Evolutionary conservation across 2,329 filamentous ascomycete species (phyloP).

Genomic region (Hypomyces rosellus): DNA sequence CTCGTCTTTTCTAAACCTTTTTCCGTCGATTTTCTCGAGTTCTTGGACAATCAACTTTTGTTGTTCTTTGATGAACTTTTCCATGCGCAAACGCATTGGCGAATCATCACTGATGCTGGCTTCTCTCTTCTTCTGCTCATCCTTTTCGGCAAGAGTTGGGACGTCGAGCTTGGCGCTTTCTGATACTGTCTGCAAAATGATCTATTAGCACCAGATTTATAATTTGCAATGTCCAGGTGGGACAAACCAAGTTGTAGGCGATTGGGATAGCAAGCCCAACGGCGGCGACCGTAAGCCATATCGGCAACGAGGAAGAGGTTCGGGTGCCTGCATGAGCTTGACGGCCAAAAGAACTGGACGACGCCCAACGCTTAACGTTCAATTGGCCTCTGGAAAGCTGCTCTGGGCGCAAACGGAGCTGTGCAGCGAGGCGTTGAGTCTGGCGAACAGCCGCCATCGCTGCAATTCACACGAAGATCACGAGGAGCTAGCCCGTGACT

Average conservation of each 20-base stretch:
- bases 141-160: constrained; percentile 75
- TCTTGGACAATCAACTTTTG: constrained; percentile 81
- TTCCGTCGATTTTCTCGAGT: constrained; percentile 77
- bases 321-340: constrained; percentile 15
- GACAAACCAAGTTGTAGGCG: constrained; percentile 53
- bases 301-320: constrained; percentile 14
- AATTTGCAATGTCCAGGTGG: background rate
- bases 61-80: constrained; percentile 89
- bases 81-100: constrained; percentile 97
- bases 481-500: background rate
- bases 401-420: constrained; percentile 21
- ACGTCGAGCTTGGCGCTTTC: constrained; percentile 48
- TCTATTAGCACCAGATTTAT: constrained; percentile 3
- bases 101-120: constrained; percentile 61
- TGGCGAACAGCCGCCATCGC: constrained; percentile 27
- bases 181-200: constrained; percentile 31
- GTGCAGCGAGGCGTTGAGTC: constrained; percentile 24
- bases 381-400: constrained; percentile 22
- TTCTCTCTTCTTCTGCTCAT: constrained; percentile 74
- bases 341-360: constrained; percentile 19
- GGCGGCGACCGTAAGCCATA: constrained; percentile 34
- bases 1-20: constrained; percentile 73
- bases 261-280: constrained; percentile 47
- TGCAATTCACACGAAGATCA: background rate
- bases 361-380: constrained; percentile 19